Evolutionary conservation across 2,329 filamentous ascomycete genomes (phyloP), one percentile per base, ranked within the genome.

Genomic region (Fusarium papillatum): DNA sequence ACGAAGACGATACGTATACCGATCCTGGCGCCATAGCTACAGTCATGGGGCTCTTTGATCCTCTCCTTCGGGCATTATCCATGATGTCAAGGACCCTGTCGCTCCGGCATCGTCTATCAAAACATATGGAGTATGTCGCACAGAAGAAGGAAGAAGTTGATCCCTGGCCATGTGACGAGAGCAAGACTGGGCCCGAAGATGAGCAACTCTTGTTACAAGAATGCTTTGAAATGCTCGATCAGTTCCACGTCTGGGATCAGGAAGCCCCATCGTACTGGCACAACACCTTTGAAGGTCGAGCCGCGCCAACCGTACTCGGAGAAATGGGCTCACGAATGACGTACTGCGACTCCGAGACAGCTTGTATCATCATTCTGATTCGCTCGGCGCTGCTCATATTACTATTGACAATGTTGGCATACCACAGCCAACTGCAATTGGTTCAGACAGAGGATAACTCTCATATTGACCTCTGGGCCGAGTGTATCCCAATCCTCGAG

Each of bases 211-310:
- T 79, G 1, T 36, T 80, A 6, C 68, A 76, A 22, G 69, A 71
- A 10, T 82, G 81, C 46, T 80, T 81, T 43, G 78, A 82, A 19
- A 76, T 75, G 31, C 73, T 83, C 1, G 80, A 83, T n/a, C 75
- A 75, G 7, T 83, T 83, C 39, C 62, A 79, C 57, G 36, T 11
- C 1, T 83, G 82, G 82, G 82, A 83, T 22, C 41, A 62, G 5
- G 82, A 83, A 48, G 82, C 81, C 3, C 77, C 81, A 1, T 57
- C 39, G 8, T 83, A 83, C 24, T 83, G 82, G 82, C 76, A 80
- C 24, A 77, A 24, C 60, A 82, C 75, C 7, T 83, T 83, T 9
- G 76, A 81, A 50, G 77, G 76, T 1, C 81, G 81, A 19, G 73
- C 70, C 2, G 68, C 77, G 4, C 82, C 82, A 7, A 81, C 79